These are phyloP conservation scores for Fusarium sp. DNA, from an alignment of 2,329 filamentous ascomycete species.

Conservation along the genomic window DNA sequence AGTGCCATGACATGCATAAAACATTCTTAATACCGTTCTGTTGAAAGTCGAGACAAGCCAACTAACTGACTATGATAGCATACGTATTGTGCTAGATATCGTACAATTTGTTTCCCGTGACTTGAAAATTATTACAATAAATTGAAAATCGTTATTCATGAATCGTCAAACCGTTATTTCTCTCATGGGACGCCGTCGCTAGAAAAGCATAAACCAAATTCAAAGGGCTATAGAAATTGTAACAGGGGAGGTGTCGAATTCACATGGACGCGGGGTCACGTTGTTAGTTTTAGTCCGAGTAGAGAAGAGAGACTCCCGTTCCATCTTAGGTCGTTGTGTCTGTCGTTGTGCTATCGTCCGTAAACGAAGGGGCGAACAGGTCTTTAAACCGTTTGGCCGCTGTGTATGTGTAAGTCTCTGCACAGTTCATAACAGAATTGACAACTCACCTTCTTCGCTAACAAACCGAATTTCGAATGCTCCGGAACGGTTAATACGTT, in stretches of 20 bases:
- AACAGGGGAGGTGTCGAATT: conserved; percentile 6
- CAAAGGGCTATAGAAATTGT: conserved; percentile 30
- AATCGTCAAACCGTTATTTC: conserved; percentile 39
- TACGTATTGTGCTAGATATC: conserved; percentile 32
- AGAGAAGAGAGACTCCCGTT: background rate
- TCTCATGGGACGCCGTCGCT: conserved; percentile 37
- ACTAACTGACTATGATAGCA: conserved; percentile 26
- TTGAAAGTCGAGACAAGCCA: conserved; percentile 18
- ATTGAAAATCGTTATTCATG: conserved; percentile 43
- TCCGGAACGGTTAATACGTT: conserved; percentile 61
- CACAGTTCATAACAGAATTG: background rate
- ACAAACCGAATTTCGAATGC: conserved; percentile 66
- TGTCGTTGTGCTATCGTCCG: conserved; percentile 33
- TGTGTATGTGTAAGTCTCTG: conserved; percentile 28
- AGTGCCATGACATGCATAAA: conserved; percentile 25
- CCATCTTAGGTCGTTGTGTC: conserved; percentile 23
- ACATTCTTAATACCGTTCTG: conserved; percentile 28
- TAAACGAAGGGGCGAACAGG: conserved; percentile 51
- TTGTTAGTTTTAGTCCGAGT: conserved; percentile 2
- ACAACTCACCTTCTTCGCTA: conserved; percentile 54
- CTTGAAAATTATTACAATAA: conserved; percentile 27
- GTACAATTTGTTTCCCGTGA: conserved; percentile 43
- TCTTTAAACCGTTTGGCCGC: conserved; percentile 55
- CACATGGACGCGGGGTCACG: background rate
- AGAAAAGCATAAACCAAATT: conserved; percentile 24